Evolutionary conservation across 2,329 filamentous ascomycete species (phyloP).

Genomic region (Trichoderma asperellum): DNA sequence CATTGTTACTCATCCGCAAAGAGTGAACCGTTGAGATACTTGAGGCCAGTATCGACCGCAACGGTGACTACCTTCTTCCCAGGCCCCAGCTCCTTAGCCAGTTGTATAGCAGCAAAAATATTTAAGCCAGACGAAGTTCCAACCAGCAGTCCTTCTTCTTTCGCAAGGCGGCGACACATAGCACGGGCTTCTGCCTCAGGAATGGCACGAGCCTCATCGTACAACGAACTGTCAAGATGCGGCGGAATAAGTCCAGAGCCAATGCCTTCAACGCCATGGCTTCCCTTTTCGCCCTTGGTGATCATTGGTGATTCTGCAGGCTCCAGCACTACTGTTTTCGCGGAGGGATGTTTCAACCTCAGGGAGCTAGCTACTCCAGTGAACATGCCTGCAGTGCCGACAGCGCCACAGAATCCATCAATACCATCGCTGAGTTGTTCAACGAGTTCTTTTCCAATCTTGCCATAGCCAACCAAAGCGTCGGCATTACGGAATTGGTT

Average conservation of each 20-base stretch:
- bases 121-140: constrained; percentile 13
- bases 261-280: constrained; percentile 1
- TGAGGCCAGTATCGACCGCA: constrained; percentile 11
- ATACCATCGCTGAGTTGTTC: constrained; percentile 25
- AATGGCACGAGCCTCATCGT: constrained; percentile 6
- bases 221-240: background rate
- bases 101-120: background rate
- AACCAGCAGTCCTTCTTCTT: constrained; percentile 1
- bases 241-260: constrained; percentile 1
- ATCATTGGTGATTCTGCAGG: background rate
- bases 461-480: constrained; percentile 27
- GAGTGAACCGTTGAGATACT: constrained; percentile 15
- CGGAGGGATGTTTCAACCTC: background rate
- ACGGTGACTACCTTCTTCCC: constrained; percentile 9
- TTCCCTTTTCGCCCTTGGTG: background rate
- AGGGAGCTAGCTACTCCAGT: constrained; percentile 27
- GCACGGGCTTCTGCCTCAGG: constrained; percentile 1
- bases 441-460: constrained; percentile 25
- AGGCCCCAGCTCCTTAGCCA: background rate
- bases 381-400: constrained; percentile 28
- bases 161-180: constrained; percentile 6
- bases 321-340: constrained; percentile 4
- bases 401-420: constrained; percentile 29
- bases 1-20: background rate
- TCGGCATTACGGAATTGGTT: constrained; percentile 30